Percentiles rank a stretch among this genome's conserved stretches.
Evolutionary conservation across 1,284 basidiomycete species (phyloP).

Genomic region (Marasmius sp.): DNA sequence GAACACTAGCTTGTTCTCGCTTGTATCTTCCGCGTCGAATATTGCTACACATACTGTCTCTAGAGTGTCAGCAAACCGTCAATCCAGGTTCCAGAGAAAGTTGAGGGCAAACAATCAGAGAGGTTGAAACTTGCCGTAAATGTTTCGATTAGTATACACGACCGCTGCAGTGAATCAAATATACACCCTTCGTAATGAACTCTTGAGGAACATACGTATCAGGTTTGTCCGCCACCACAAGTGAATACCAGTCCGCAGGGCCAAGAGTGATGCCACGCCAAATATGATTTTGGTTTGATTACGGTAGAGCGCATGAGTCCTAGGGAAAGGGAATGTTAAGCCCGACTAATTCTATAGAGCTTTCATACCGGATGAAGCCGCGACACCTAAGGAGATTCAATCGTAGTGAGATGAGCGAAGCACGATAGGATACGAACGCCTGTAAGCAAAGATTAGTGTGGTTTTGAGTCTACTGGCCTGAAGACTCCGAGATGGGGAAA

Average conservation of each 20-base stretch:
- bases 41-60: conserved; percentile 53
- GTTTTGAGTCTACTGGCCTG: conserved; percentile 25
- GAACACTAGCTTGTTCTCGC: conserved; percentile 27
- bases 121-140: conserved; percentile 28
- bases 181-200: not conserved
- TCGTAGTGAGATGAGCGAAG: not conserved
- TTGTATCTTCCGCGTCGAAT: conserved; percentile 25
- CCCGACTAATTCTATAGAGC: conserved; percentile 47
- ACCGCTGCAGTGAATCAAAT: conserved; percentile 27
- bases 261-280: conserved; percentile 36
- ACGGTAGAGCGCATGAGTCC: conserved; percentile 46
- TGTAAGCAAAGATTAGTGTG: no score
- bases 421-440: conserved; percentile 12
- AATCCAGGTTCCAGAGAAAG: no score
- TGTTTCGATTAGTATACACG: conserved; percentile 29
- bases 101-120: not conserved
- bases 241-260: conserved; percentile 43
- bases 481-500: conserved; percentile 33
- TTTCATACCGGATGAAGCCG: conserved; percentile 50
- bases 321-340: conserved; percentile 31
- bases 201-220: conserved; percentile 29
- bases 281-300: conserved; percentile 33
- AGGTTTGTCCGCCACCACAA: conserved; percentile 45
- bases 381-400: conserved; percentile 34
- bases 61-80: not conserved